These are phyloP conservation scores for Chromosphaera perkinsii DNA, from an alignment of 208 protist species.

Conservation along the genomic window DNA sequence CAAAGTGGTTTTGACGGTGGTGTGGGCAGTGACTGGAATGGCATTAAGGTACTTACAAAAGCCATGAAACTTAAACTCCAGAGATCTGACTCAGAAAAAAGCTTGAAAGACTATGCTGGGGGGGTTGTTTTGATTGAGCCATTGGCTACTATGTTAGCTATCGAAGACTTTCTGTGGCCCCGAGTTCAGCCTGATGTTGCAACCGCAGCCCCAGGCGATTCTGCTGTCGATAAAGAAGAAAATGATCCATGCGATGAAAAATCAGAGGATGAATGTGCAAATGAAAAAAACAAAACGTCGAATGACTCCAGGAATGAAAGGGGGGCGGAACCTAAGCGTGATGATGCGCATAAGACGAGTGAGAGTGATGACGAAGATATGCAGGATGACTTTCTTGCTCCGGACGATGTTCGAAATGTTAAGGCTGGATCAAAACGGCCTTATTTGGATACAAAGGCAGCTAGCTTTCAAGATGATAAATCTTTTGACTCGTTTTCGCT, in stretches of 20 bases:
- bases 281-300: too few relatives aligned
- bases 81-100: not conserved
- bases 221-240: not conserved
- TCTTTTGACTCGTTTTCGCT: too few relatives aligned
- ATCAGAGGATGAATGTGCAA: too few relatives aligned
- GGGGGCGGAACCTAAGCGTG: too few relatives aligned
- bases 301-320: too few relatives aligned
- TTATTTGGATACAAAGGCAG: too few relatives aligned
- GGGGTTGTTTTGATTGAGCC: conserved; percentile 32
- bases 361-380: not conserved
- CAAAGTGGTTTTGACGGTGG: not conserved
- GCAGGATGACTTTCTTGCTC: not conserved
- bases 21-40: not conserved
- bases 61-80: conserved; percentile 18
- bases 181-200: not conserved
- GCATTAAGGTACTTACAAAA: conserved; percentile 1
- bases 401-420: too few relatives aligned
- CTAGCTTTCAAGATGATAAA: too few relatives aligned
- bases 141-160: conserved; percentile 27
- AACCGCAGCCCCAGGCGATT: not conserved
- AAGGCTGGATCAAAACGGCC: too few relatives aligned
- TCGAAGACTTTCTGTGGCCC: conserved; percentile 43
- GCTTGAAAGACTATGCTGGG: conserved; percentile 1
- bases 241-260: too few relatives aligned
- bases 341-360: too few relatives aligned